phyloP scores from a whole-genome alignment of 176 grass and related monocot genomes.

The Lolium multiflorum region DNA sequence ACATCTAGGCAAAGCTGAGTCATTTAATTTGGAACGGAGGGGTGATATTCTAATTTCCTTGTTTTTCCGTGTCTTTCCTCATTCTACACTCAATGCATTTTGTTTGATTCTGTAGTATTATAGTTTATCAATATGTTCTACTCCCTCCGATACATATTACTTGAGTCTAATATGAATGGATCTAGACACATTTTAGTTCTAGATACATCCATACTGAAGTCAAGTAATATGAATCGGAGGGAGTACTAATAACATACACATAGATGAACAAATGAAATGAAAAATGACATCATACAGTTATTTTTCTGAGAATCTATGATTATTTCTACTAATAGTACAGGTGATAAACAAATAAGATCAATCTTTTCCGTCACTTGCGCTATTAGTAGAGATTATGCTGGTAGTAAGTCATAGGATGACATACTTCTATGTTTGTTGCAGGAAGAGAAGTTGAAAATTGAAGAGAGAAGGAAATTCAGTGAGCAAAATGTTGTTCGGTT shows the following conservation, averaged over 20 bases:
- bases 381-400: constrained; percentile 23
- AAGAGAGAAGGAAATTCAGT: constrained; percentile 65
- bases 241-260: background rate
- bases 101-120: constrained; percentile 28
- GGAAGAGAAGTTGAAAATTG: constrained; percentile 72
- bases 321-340: background rate
- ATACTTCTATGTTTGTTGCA: constrained; percentile 36
- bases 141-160: no score
- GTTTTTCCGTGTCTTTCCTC: constrained; percentile 9
- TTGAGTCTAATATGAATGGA: no score
- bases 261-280: background rate
- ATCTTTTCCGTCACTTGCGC: background rate
- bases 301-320: background rate
- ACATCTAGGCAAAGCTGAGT: no score
- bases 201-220: no score
- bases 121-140: background rate
- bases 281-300: constrained; percentile 13
- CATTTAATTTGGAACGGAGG: no score
- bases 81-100: constrained; percentile 18
- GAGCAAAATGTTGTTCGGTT: constrained; percentile 62
- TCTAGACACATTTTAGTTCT: no score
- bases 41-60: constrained; percentile 12
- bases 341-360: background rate
- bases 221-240: no score
- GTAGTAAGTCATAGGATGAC: constrained; percentile 4